Percentiles rank a stretch among this genome's conserved stretches.
Conservation (phyloP, 1,139 yeast genomes). For the Blastobotrys proliferans region DNA sequence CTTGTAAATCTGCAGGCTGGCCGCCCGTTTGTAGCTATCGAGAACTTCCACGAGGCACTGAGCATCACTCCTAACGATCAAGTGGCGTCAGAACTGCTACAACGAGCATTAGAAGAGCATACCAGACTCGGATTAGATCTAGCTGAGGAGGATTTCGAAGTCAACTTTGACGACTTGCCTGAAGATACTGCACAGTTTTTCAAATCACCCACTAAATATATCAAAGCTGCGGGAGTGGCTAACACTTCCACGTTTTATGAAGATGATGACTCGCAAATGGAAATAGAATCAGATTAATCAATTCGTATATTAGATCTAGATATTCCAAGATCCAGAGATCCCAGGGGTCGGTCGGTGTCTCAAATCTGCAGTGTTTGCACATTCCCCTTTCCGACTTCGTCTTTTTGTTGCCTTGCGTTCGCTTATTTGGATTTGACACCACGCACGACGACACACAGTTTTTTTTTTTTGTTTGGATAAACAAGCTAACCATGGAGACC, state of each 20-base stretch:
- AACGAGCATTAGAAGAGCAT: constrained; percentile 74
- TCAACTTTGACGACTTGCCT: constrained; percentile 14
- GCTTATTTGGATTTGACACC: no score
- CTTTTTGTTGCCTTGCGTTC: no score
- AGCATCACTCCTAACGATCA: constrained; percentile 79
- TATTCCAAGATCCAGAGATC: no score
- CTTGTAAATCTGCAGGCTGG: constrained; percentile 72
- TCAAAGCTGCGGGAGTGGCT: neutral
- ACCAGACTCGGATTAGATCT: constrained; percentile 24
- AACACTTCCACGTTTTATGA: constrained; percentile 15
- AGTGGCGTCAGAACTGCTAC: constrained; percentile 74
- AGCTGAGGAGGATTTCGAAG: constrained; percentile 17
- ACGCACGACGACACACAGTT: no score
- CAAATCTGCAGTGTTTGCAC: no score
- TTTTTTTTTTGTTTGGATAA: neutral
- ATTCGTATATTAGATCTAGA: neutral
- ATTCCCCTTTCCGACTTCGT: no score
- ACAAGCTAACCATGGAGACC: neutral
- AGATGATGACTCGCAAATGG: constrained; percentile 25
- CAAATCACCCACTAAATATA: neutral
- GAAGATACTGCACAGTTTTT: constrained; percentile 6
- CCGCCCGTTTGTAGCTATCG: constrained; percentile 62
- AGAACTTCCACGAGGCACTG: constrained; percentile 73
- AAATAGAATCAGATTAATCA: constrained; percentile 21
- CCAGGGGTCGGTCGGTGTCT: no score